Evolutionary conservation across 805 yeast genomes (phyloP).

Genomic region (Candida michaelii): DNA sequence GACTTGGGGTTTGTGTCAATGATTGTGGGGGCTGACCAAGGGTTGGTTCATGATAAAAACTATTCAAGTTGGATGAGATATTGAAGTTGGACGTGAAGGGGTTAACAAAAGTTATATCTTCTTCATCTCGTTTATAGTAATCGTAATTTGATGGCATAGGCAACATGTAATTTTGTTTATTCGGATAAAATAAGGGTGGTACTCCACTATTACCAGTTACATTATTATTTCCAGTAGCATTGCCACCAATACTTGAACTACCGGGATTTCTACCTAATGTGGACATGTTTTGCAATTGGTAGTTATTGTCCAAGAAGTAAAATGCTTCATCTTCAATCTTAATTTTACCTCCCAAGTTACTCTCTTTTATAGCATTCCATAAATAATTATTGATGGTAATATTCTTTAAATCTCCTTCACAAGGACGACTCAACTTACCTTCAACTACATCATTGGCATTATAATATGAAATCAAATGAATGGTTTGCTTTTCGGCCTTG

Average conservation of each 20-base stretch:
- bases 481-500: slow-evolving; percentile 40
- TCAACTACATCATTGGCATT: slow-evolving; percentile 68
- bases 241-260: neutral
- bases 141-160: slow-evolving; percentile 16
- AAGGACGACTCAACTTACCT: slow-evolving; percentile 58
- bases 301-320: slow-evolving; percentile 46
- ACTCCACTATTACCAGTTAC: neutral
- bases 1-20: neutral
- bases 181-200: slow-evolving; percentile 11
- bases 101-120: slow-evolving; percentile 10
- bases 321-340: slow-evolving; percentile 51
- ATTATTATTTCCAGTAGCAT: slow-evolving; percentile 6
- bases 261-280: slow-evolving; percentile 17
- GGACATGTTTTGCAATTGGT: slow-evolving; percentile 42
- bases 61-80: slow-evolving; percentile 11
- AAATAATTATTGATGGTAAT: slow-evolving; percentile 47
- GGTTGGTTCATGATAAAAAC: slow-evolving; percentile 13
- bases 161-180: slow-evolving; percentile 11
- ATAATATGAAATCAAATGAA: slow-evolving; percentile 81
- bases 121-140: slow-evolving; percentile 11
- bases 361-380: slow-evolving; percentile 56
- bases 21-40: neutral
- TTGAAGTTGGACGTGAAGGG: slow-evolving; percentile 13
- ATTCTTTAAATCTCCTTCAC: slow-evolving; percentile 52
- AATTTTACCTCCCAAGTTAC: slow-evolving; percentile 57